Evolutionary conservation across 495 filamentous ascomycete species (phyloP).

Genomic region (Aspergillus wentii): DNA sequence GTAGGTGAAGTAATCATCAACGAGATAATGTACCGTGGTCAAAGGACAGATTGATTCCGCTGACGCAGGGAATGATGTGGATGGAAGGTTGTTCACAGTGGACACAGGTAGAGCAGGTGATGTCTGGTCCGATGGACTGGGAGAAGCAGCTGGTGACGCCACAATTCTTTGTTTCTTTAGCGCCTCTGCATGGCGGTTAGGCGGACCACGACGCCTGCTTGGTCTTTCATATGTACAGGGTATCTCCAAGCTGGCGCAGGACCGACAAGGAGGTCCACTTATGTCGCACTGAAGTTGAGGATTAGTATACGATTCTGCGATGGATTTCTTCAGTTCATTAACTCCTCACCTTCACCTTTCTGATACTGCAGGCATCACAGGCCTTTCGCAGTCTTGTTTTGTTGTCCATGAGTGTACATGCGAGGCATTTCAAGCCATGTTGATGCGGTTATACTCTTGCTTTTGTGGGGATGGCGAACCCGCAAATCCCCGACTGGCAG

Average conservation of each 20-base stretch:
- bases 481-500: no score
- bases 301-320: no score
- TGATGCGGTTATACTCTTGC: no score
- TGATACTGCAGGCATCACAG: constrained; percentile 79
- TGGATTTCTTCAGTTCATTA: background rate
- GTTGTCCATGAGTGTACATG: constrained; percentile 30
- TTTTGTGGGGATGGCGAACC: no score
- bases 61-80: constrained; percentile 28
- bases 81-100: constrained; percentile 13
- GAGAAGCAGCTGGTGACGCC: constrained; percentile 20
- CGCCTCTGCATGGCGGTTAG: constrained; percentile 79
- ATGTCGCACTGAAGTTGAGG: constrained; percentile 83
- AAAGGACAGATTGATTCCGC: constrained; percentile 74
- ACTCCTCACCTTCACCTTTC: constrained; percentile 72
- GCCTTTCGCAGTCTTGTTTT: constrained; percentile 64
- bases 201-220: constrained; percentile 76
- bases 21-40: constrained; percentile 57
- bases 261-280: constrained; percentile 69
- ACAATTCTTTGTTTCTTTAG: constrained; percentile 65
- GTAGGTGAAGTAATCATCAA: constrained; percentile 88
- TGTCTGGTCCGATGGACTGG: constrained; percentile 19
- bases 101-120: constrained; percentile 18
- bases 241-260: constrained; percentile 72
- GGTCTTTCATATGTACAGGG: constrained; percentile 79
- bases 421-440: no score